These are phyloP conservation scores for Coemansia sp. DNA, from an alignment of 192 early-diverging fungal species.

Conservation along the genomic window DNA sequence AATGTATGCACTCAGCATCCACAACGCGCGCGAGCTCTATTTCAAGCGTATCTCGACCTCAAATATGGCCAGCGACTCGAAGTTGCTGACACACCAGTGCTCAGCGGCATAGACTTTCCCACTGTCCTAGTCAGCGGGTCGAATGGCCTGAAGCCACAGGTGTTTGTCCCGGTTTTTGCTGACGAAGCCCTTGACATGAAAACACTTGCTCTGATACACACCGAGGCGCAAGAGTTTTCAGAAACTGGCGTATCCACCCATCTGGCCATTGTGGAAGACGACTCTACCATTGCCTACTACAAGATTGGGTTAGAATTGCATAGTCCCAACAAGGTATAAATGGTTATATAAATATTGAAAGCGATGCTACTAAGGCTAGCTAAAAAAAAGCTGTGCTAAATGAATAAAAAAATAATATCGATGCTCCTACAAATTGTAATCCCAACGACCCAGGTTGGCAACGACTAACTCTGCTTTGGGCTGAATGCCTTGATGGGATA, in stretches of 20 bases:
- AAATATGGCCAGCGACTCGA: slow-evolving; percentile 31
- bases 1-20: slow-evolving; percentile 20
- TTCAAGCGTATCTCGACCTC: slow-evolving; percentile 34
- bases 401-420: too few relatives aligned
- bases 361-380: background rate
- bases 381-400: too few relatives aligned
- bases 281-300: slow-evolving; percentile 37
- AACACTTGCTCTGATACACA: background rate
- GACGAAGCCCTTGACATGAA: slow-evolving; percentile 11
- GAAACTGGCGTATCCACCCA: slow-evolving; percentile 3
- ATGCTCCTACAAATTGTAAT: too few relatives aligned
- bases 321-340: background rate
- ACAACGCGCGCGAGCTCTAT: slow-evolving; percentile 21
- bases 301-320: slow-evolving; percentile 7
- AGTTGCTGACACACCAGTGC: background rate
- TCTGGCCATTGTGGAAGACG: slow-evolving; percentile 35
- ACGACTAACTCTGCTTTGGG: too few relatives aligned
- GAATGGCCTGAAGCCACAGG: background rate
- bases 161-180: slow-evolving; percentile 32
- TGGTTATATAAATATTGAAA: background rate
- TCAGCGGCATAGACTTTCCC: background rate
- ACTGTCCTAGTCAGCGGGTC: background rate
- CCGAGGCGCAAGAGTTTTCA: background rate
- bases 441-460: too few relatives aligned
- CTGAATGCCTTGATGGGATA: too few relatives aligned